Base-by-base conservation (phyloP, 2,329 filamentous ascomycete genomes). In the Neonectria sp. region DNA sequence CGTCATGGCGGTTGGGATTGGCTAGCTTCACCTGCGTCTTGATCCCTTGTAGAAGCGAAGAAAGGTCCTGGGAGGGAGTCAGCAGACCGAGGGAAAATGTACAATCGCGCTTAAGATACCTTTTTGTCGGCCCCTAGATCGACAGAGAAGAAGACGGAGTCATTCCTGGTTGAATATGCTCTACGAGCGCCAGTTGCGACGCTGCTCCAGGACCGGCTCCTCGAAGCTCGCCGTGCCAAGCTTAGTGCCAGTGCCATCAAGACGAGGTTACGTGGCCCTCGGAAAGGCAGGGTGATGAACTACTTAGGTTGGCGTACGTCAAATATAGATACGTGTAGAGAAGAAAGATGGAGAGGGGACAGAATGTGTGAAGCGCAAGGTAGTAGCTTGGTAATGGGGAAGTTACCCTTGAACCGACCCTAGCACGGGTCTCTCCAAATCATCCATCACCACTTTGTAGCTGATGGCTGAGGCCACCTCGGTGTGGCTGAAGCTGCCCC, bases 1-100 rank as follows among this genome's bases (percentile, higher is more conserved):
- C 84, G 69, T 86, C 71, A 46, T 80, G 78, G 12, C 65, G 65
- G n/a, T 67, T 55, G 29, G 75, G 68, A 31, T 81, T 81, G 37
- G 72, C 53, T 29, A 80, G 58, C 31, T 75, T 63, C 48, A 74
- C 65, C 56, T 75, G 72, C 12, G 64, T 62, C 13, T 63, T 74
- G 60, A 75, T 57, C 15, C 56, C 43, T 66, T 72, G 61, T 35
- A 74, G 63, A 11, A 73, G 31, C 12, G 61, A 65, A 51, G 67
- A 70, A 24, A 73, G 59, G 13, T 71, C 59, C 71, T 76, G 27
- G 2, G 37, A 33, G 21, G n/a, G 45, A 27, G 60, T 76, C 29
- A 76, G 64, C 21, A n/a, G n/a, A n/a, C n/a, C 6, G 43, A 15
- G 9, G 13, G 8, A 15, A 12, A 35, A 2, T 37, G 35, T 9